Base-by-base conservation (phyloP, 202 grass and related monocot species). In the Cymbopogon flexuosus region DNA sequence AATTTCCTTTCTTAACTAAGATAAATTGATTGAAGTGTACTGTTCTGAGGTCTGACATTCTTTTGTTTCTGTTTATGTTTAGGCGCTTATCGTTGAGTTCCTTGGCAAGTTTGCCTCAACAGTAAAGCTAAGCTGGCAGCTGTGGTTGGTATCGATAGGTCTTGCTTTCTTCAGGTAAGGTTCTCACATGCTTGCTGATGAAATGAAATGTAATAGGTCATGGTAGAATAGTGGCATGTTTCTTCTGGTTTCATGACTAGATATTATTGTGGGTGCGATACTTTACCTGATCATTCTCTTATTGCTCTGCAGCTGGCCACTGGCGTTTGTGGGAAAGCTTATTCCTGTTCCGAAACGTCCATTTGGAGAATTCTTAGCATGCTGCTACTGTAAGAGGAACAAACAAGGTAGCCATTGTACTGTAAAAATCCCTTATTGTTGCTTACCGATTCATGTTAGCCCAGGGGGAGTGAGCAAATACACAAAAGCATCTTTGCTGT, bases 61-160 rank as follows among this genome's bases (percentile, higher is more conserved):
- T 64, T 58, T 84, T 16, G 34, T 14, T 87, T 33, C 27, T 70
- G 65, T 78, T 21, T 75, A 45, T 6, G 14, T 93, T 24, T 78
- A 99, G 96, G 79, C 61, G 13, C 68, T 99, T 65, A 99, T 99
- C 30, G 70, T 99, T 4, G 90, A 96, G 87, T 99, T 99, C 78
- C 92, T 99, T 64, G 90, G 96, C 54, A 91, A 99, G 75, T 99
- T 99, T 19, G 80, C 83, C 5, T 80, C 90, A 4, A 95, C 96
- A 46, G 88, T 88, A 13, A 91, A 40, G 68, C 57, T 99, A 45
- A 96, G 76, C 43, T 99, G 92, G 96, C 93, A 95, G 85, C 83
- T 93, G 34, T 96, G 96, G 96, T 87, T 95, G 65, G 83, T 93
- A 66, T 95, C 92, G 1, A 77, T 96, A 58, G 96, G 83, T 47